A percentile compares a stretch with the other conserved stretches of the same genome.
Evolutionary conservation across 257 asterid species (phyloP).

Genomic region (Scutellaria minor): DNA sequence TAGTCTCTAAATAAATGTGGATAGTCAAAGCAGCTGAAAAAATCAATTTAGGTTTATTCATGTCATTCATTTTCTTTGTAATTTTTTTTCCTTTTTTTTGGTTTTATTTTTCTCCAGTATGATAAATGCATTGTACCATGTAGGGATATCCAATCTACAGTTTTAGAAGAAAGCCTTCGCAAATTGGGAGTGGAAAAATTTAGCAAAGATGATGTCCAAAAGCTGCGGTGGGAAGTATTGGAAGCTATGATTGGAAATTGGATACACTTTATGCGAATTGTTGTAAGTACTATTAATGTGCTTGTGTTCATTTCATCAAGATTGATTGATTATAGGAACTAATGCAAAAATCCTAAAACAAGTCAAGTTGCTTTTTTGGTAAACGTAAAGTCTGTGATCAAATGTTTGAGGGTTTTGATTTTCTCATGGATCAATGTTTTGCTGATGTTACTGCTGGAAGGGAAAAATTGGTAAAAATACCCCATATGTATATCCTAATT

Average conservation of each 20-base stretch:
- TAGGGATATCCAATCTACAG: conserved; percentile 90
- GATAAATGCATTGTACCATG: conserved; percentile 30
- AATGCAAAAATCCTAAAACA: conserved; percentile 46
- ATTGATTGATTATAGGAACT: conserved; percentile 29
- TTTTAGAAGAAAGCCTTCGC: conserved; percentile 93
- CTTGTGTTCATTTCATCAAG: conserved; percentile 7
- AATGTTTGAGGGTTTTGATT: conserved; percentile 81
- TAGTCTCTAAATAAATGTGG: conserved; percentile 7
- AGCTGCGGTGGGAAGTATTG: conserved; percentile 99
- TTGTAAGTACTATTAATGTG: conserved; percentile 55
- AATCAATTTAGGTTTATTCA: conserved; percentile 8
- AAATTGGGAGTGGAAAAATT: conserved; percentile 98
- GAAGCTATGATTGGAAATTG: conserved; percentile 99
- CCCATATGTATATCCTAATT: too few relatives aligned
- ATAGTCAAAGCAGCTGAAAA: conserved; percentile 19
- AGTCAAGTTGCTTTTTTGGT: conserved; percentile 94
- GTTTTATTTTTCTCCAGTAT: conserved; percentile 19
- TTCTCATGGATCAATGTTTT: conserved; percentile 89
- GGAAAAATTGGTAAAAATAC: too few relatives aligned
- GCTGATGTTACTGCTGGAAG: conserved; percentile 89
- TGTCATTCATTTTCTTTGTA: too few relatives aligned
- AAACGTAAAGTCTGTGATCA: conserved; percentile 97
- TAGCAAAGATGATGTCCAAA: conserved; percentile 97
- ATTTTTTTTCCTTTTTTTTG: neutral
- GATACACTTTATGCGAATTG: conserved; percentile 99